These are phyloP conservation scores for Coprinopsis cinerea DNA, from an alignment of 768 basidiomycete genomes.

Conservation along the genomic window DNA sequence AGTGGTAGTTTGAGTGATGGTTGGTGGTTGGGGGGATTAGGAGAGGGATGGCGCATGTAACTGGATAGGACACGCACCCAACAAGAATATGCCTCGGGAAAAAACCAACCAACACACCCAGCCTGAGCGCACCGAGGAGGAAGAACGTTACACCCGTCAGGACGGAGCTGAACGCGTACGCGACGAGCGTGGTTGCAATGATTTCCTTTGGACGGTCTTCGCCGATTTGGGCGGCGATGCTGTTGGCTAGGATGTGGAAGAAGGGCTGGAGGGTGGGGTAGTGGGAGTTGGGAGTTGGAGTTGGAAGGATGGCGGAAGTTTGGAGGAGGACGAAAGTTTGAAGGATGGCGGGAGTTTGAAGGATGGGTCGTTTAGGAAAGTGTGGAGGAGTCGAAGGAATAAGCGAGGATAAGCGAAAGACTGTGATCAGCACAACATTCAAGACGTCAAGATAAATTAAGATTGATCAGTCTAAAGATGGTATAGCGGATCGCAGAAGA, in stretches of 20 bases:
- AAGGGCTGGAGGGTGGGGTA: conserved; percentile 57
- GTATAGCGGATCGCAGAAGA: background rate
- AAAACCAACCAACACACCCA: conserved; percentile 87
- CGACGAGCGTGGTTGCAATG: conserved; percentile 88
- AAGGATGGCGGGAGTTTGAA: no score
- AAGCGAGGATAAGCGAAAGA: no score
- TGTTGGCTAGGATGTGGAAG: conserved; percentile 85
- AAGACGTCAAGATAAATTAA: background rate
- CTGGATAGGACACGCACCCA: conserved; percentile 45
- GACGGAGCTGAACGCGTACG: conserved; percentile 81
- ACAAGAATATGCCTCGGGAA: conserved; percentile 96
- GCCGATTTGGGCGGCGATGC: conserved; percentile 68
- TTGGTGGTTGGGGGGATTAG: no score
- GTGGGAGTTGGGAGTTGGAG: background rate
- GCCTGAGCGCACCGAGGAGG: conserved; percentile 73
- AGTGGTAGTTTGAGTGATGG: no score
- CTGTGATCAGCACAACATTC: background rate
- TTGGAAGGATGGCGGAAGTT: background rate
- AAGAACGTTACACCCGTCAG: conserved; percentile 86
- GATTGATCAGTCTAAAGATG: background rate
- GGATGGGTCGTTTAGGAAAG: no score
- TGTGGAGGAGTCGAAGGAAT: no score
- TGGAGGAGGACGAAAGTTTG: no score
- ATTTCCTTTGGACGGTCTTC: conserved; percentile 63
- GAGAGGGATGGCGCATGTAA: background rate